Conservation (phyloP, 768 basidiomycete species). For the Agrocybe praecox region DNA sequence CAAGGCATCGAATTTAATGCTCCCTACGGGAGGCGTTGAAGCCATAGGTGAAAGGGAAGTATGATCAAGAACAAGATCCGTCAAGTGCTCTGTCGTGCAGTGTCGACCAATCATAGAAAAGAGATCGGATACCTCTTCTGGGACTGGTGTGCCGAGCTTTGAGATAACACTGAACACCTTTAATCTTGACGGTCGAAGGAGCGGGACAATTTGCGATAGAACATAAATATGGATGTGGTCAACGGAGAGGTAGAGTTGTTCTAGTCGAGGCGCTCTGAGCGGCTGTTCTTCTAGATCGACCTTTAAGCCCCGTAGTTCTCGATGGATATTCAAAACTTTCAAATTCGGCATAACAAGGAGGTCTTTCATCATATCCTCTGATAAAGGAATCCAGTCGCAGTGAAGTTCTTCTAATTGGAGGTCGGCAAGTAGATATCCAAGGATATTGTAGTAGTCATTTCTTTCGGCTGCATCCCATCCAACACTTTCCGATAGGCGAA, state of each 20-base stretch:
- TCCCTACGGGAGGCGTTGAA: neutral
- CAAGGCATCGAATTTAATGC: neutral
- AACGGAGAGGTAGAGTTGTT: neutral
- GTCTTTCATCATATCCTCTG: neutral
- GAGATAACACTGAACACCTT: neutral
- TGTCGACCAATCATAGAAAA: neutral
- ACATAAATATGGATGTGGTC: neutral
- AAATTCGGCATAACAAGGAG: slow-evolving; percentile 3
- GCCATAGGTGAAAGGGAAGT: neutral
- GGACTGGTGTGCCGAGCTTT: neutral
- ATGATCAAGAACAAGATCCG: neutral
- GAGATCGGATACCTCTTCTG: neutral
- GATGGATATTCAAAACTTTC: neutral
- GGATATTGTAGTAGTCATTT: neutral
- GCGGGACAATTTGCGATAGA: neutral
- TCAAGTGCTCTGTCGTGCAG: neutral
- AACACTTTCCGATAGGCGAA: neutral
- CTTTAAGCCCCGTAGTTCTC: neutral
- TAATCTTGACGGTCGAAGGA: neutral
- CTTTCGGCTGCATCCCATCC: neutral
- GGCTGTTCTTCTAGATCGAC: too few species aligned
- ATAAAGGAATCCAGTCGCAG: slow-evolving; percentile 3
- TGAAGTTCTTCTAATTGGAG: slow-evolving; percentile 4
- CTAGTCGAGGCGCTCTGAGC: neutral
- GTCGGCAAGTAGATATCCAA: neutral